phyloP scores from a whole-genome alignment of 495 filamentous ascomycete species.

The Hypoxylon lenormandii region DNA sequence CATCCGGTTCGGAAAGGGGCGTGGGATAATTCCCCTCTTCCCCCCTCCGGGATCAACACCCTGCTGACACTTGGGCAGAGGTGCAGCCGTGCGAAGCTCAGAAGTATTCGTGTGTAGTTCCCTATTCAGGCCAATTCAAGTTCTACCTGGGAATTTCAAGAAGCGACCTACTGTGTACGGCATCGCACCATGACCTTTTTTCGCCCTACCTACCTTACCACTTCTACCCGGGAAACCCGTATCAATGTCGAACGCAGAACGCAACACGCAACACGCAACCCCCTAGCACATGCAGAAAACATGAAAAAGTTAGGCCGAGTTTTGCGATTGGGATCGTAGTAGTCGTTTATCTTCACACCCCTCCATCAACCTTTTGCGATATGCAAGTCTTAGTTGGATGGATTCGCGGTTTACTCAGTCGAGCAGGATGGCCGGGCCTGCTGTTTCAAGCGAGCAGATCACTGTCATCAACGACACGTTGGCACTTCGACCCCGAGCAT shows the following conservation, averaged over 20 bases:
- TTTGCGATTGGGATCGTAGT: slow-evolving; percentile 27
- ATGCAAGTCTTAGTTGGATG: slow-evolving; percentile 30
- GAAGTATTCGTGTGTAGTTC: slow-evolving; percentile 45
- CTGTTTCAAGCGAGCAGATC: slow-evolving; percentile 46
- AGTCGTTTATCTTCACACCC: slow-evolving; percentile 47
- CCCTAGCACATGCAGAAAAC: slow-evolving; percentile 38
- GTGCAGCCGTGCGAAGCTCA: slow-evolving; percentile 43
- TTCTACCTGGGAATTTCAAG: slow-evolving; percentile 29
- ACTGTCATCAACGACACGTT: slow-evolving; percentile 43
- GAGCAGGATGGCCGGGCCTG: slow-evolving; percentile 30
- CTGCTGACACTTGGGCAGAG: slow-evolving; percentile 48
- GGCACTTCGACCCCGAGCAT: slow-evolving; percentile 34
- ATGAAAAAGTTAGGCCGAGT: slow-evolving; percentile 32
- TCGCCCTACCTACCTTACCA: neutral
- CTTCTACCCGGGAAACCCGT: slow-evolving; percentile 35
- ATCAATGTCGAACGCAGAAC: slow-evolving; percentile 19
- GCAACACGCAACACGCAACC: no score
- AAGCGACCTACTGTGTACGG: slow-evolving; percentile 17
- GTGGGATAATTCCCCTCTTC: slow-evolving; percentile 38
- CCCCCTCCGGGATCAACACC: slow-evolving; percentile 41
- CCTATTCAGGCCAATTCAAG: slow-evolving; percentile 34
- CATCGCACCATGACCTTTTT: slow-evolving; percentile 15
- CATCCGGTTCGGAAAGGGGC: slow-evolving; percentile 42
- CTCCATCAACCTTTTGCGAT: slow-evolving; percentile 36
- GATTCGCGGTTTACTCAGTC: slow-evolving; percentile 34